Evolutionary conservation across 2,329 filamentous ascomycete genomes (phyloP).

Genomic region (Helotiales sp.): DNA sequence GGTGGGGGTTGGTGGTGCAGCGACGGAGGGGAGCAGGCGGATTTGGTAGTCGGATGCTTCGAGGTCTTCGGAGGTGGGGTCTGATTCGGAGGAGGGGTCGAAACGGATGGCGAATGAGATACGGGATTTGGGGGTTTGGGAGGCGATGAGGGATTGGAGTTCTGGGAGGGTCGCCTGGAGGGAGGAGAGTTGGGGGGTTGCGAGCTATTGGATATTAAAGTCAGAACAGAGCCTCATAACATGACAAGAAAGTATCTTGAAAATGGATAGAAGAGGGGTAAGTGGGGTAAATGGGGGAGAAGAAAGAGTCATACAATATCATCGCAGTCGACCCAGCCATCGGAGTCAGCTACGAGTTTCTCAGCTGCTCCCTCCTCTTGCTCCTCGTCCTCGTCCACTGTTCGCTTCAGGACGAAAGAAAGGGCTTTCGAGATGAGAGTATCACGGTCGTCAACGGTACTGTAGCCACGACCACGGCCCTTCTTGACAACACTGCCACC

Average conservation of each 20-base stretch:
- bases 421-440: constrained; percentile 43
- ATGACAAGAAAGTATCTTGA: no score
- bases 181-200: constrained; percentile 37
- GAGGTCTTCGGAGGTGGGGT: constrained; percentile 33
- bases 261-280: background rate
- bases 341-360: constrained; percentile 38
- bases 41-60: constrained; percentile 38
- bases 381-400: constrained; percentile 37
- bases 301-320: constrained; percentile 38
- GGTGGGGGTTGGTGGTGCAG: constrained; percentile 19
- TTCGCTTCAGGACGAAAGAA: constrained; percentile 43
- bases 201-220: constrained; percentile 32
- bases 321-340: constrained; percentile 43
- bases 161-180: constrained; percentile 40
- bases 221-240: constrained; percentile 1
- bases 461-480: constrained; percentile 40
- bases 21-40: constrained; percentile 31
- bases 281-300: background rate
- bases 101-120: constrained; percentile 39
- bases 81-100: constrained; percentile 32
- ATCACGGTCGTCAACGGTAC: constrained; percentile 43
- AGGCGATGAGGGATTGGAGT: constrained; percentile 38
- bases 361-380: constrained; percentile 40
- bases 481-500: constrained; percentile 37
- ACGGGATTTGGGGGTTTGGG: constrained; percentile 36